Conservation (phyloP, 805 yeast species). For the Candida koratica region DNA sequence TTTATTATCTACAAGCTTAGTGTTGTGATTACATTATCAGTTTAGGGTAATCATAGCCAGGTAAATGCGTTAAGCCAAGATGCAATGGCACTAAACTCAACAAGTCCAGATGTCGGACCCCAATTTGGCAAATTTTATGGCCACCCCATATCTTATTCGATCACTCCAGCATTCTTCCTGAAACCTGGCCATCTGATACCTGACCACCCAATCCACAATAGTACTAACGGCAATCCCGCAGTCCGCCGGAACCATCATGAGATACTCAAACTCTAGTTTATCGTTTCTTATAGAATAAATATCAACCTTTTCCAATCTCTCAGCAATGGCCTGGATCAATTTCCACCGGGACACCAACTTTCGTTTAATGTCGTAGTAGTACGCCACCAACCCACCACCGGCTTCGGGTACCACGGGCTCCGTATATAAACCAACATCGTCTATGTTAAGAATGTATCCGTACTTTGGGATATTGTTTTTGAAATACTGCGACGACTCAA, state of each 20-base stretch:
- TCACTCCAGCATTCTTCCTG: slow-evolving; percentile 12
- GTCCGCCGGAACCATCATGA: slow-evolving; percentile 10
- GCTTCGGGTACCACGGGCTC: not conserved
- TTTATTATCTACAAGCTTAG: too few relatives aligned
- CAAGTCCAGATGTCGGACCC: slow-evolving; percentile 13
- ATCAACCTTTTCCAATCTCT: not conserved
- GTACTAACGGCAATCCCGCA: slow-evolving; percentile 1
- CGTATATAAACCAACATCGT: not conserved
- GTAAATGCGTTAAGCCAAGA: too few relatives aligned
- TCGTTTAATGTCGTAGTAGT: not conserved
- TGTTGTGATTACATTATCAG: too few relatives aligned
- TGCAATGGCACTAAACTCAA: not conserved
- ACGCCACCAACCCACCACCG: not conserved
- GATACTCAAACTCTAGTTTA: not conserved
- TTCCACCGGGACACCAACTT: slow-evolving; percentile 2
- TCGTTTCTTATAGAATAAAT: slow-evolving; percentile 4
- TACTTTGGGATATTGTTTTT: slow-evolving; percentile 10
- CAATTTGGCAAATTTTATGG: slow-evolving; percentile 10
- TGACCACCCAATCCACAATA: slow-evolving; percentile 12
- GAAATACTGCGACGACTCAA: slow-evolving; percentile 4
- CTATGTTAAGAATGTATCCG: slow-evolving; percentile 7
- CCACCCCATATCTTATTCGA: slow-evolving; percentile 2
- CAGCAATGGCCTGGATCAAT: slow-evolving; percentile 4
- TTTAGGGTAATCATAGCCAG: too few relatives aligned
- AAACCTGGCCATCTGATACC: slow-evolving; percentile 8